Evolutionary conservation across 1,284 basidiomycete genomes (phyloP).

Genomic region (Sporisorium reilianum): DNA sequence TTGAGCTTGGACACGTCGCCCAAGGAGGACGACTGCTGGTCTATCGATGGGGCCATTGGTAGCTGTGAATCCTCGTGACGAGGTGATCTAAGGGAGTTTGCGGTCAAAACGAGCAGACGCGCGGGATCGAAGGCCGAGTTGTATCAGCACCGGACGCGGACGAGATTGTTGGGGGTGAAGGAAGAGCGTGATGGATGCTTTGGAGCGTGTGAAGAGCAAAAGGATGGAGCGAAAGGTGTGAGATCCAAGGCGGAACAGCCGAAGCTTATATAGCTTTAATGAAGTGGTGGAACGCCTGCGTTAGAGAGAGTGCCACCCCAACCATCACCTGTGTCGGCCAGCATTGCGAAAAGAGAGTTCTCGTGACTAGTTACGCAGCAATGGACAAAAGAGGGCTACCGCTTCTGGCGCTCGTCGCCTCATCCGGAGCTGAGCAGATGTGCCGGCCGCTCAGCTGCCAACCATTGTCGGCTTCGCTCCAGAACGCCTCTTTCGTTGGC

Average conservation of each 20-base stretch:
- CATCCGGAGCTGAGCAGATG: too few species aligned
- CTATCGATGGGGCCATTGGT: slow-evolving; percentile 51
- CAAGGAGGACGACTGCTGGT: slow-evolving; percentile 34
- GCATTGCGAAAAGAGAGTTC: not conserved
- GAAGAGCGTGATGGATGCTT: slow-evolving; percentile 5
- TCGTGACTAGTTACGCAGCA: not conserved
- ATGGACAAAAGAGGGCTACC: slow-evolving; percentile 4
- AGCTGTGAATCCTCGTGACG: slow-evolving; percentile 20
- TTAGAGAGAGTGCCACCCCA: not conserved
- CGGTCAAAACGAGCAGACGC: slow-evolving; percentile 12
- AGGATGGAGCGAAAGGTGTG: not conserved
- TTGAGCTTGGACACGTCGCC: slow-evolving; percentile 53
- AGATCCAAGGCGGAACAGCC: slow-evolving; percentile 20
- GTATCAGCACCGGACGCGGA: slow-evolving; percentile 12
- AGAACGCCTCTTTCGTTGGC: slow-evolving; percentile 6
- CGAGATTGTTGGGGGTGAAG: slow-evolving; percentile 4
- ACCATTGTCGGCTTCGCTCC: slow-evolving; percentile 33
- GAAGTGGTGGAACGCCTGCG: not conserved
- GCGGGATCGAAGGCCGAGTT: slow-evolving; percentile 15
- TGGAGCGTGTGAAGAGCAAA: slow-evolving; percentile 2
- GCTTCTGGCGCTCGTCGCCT: slow-evolving; percentile 31
- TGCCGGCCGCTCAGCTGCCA: too few species aligned
- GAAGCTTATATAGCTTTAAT: slow-evolving; percentile 29
- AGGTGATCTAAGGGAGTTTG: slow-evolving; percentile 14
- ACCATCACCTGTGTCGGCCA: not conserved